A percentile compares a stretch with the other conserved stretches of the same genome.
These are phyloP conservation scores for Trichoderma sp. DNA, from an alignment of 2,329 filamentous ascomycete genomes.

Conservation along the genomic window DNA sequence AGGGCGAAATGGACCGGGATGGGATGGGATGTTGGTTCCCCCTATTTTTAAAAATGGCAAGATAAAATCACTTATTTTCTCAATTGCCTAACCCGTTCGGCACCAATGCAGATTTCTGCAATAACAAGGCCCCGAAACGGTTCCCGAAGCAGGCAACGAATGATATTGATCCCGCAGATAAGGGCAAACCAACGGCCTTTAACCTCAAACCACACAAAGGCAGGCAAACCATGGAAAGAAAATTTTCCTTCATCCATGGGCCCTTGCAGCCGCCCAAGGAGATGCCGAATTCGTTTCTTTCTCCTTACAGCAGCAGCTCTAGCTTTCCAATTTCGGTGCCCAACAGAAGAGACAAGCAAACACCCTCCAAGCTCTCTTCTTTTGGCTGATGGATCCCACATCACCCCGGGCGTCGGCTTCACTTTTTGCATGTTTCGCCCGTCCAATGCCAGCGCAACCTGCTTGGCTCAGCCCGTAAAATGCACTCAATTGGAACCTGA, in stretches of 20 bases:
- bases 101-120: not conserved
- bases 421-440: not conserved
- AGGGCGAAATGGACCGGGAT: not conserved
- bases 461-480: not conserved
- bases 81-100: not conserved
- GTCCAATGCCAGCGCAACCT: not conserved
- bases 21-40: not conserved
- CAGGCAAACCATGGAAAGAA: not conserved
- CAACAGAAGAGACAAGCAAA: not conserved
- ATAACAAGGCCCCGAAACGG: not conserved
- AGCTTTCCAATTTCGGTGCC: not conserved
- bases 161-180: constrained; percentile 8
- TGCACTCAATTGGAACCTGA: constrained; percentile 11
- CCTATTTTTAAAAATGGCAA: not conserved
- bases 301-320: not conserved
- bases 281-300: not conserved
- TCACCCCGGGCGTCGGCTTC: not conserved
- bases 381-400: not conserved
- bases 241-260: not conserved
- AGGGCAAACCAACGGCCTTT: not conserved
- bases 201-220: constrained; percentile 1
- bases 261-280: not conserved
- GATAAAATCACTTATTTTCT: not conserved
- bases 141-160: not conserved
- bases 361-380: not conserved